Conservation (phyloP, 257 asterid genomes). For the Nicotiana benthamiana region DNA sequence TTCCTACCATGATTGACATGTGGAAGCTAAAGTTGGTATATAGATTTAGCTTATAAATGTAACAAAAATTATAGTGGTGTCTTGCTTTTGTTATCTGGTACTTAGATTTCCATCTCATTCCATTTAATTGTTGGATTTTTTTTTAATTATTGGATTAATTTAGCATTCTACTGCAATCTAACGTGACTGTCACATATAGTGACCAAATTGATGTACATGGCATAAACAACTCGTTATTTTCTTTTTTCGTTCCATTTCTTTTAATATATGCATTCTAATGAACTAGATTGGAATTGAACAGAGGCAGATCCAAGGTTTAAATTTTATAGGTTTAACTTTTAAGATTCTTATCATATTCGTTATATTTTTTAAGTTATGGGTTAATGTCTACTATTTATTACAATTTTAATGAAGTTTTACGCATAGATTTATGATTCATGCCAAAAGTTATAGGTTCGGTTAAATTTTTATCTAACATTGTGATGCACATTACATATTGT, state of each 20-base stretch:
- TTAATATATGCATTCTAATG: too few species aligned
- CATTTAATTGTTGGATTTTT: not conserved
- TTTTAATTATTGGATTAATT: not conserved
- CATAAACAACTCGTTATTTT: not conserved
- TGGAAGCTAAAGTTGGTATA: conserved; percentile 11
- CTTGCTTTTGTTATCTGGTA: not conserved
- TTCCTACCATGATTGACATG: not conserved
- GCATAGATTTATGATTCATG: too few species aligned
- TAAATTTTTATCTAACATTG: not conserved
- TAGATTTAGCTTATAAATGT: not conserved
- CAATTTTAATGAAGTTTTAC: too few species aligned
- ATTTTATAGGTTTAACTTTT: too few species aligned
- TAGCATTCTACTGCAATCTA: not conserved
- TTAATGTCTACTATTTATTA: too few species aligned
- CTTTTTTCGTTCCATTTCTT: not conserved
- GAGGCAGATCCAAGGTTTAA: too few species aligned
- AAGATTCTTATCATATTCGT: too few species aligned
- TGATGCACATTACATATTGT: not conserved
- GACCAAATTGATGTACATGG: not conserved
- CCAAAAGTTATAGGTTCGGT: too few species aligned
- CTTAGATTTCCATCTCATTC: not conserved
- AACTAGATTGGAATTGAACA: too few species aligned
- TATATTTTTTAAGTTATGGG: too few species aligned
- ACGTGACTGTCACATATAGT: not conserved
- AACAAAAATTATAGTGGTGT: not conserved